Evolutionary conservation across 345 rosid species (phyloP).

Genomic region (Litchi chinensis): DNA sequence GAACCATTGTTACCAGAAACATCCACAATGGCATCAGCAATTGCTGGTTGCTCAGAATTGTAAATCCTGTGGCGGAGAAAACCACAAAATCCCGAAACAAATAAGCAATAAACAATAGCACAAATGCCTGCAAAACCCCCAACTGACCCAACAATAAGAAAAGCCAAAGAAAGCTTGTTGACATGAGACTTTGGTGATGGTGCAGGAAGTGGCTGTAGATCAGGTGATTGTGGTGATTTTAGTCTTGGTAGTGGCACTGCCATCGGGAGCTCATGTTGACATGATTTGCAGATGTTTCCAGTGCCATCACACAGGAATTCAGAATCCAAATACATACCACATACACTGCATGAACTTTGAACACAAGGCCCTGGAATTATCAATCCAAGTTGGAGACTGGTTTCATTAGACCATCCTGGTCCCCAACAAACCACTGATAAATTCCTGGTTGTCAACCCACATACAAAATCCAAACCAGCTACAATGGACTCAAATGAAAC

Average conservation of each 20-base stretch:
- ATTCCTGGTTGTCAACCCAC: constrained; percentile 53
- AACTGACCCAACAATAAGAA: constrained; percentile 47
- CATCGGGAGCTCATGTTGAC: constrained; percentile 48
- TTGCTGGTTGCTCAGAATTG: constrained; percentile 25
- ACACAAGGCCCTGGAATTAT: constrained; percentile 64
- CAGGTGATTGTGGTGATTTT: constrained; percentile 22
- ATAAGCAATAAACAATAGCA: constrained; percentile 38
- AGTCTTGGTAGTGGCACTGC: constrained; percentile 45
- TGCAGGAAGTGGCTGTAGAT: constrained; percentile 13
- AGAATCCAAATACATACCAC: constrained; percentile 54
- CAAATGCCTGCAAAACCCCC: constrained; percentile 50
- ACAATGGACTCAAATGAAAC: constrained; percentile 51
- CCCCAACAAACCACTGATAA: constrained; percentile 60
- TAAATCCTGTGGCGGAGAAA: constrained; percentile 19
- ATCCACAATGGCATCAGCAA: constrained; percentile 9
- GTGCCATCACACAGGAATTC: constrained; percentile 49
- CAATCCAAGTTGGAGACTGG: constrained; percentile 35
- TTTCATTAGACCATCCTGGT: constrained; percentile 40
- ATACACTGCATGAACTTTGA: constrained; percentile 37
- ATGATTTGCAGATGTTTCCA: constrained; percentile 52
- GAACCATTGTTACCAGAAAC: constrained; percentile 20
- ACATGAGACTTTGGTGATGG: neutral
- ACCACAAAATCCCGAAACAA: constrained; percentile 22
- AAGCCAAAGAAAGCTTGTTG: constrained; percentile 37
- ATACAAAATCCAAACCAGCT: constrained; percentile 48